Conservation (phyloP, 805 yeast species). For the Yamadazyma kitorensis region DNA sequence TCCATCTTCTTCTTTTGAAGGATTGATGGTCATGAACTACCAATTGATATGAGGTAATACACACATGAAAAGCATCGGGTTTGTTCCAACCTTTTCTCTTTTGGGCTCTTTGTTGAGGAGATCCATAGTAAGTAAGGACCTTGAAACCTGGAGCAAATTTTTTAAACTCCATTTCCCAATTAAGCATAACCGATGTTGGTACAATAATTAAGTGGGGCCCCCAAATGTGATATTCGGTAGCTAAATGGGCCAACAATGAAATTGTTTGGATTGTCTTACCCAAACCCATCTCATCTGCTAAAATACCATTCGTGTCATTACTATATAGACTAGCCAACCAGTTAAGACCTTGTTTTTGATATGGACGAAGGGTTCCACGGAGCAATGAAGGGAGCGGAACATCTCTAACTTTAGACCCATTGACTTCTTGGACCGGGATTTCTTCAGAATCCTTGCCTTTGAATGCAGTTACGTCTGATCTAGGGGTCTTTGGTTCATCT, state of each 20-base stretch:
- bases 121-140: constrained; percentile 91
- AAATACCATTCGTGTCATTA: constrained; percentile 89
- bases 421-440: constrained; percentile 28
- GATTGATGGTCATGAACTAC: constrained; percentile 98
- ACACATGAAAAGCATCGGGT: constrained; percentile 92
- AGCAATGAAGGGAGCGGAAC: constrained; percentile 76
- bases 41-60: constrained; percentile 94
- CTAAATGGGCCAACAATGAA: constrained; percentile 78
- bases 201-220: constrained; percentile 97
- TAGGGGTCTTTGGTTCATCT: constrained; percentile 34
- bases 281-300: constrained; percentile 99
- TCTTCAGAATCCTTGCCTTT: constrained; percentile 11
- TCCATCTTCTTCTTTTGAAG: constrained; percentile 90
- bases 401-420: constrained; percentile 48
- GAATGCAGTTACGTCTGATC: constrained; percentile 9
- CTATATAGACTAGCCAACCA: constrained; percentile 95
- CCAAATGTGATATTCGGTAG: constrained; percentile 93
- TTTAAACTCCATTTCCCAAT: constrained; percentile 99
- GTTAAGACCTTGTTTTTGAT: constrained; percentile 93
- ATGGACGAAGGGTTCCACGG: constrained; percentile 80
- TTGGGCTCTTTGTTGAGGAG: constrained; percentile 94
- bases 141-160: constrained; percentile 98
- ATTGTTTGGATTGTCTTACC: constrained; percentile 98
- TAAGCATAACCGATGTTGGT: constrained; percentile 94
- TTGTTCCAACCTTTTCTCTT: constrained; percentile 98